These are phyloP conservation scores for Cichorium intybus DNA, from an alignment of 140 eudicot species.

Conservation along the genomic window DNA sequence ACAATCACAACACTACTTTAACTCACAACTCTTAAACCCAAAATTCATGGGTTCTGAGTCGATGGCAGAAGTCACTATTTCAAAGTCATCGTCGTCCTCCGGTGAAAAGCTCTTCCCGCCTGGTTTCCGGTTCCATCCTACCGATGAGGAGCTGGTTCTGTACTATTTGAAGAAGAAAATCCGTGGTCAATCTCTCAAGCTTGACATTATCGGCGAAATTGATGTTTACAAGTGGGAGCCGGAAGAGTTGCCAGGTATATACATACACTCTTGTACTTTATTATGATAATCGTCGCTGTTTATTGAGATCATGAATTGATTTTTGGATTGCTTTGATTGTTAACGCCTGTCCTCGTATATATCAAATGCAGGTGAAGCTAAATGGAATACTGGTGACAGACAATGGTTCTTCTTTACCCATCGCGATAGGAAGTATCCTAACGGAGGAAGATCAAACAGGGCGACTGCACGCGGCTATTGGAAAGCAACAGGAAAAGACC, in stretches of 20 bases:
- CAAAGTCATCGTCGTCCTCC: constrained; percentile 22
- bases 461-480: constrained; percentile 72
- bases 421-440: constrained; percentile 65
- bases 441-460: constrained; percentile 68
- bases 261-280: background rate
- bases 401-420: constrained; percentile 85
- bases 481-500: constrained; percentile 92
- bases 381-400: constrained; percentile 75
- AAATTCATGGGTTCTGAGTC: constrained; percentile 3
- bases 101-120: constrained; percentile 49
- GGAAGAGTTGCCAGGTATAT: constrained; percentile 70
- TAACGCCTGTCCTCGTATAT: too few species aligned
- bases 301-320: background rate
- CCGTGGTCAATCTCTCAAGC: constrained; percentile 46
- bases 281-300: background rate
- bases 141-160: constrained; percentile 74
- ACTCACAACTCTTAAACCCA: background rate
- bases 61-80: constrained; percentile 10
- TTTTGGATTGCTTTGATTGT: background rate
- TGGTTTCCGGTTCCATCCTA: constrained; percentile 79
- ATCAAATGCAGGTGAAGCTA: constrained; percentile 47
- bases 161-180: constrained; percentile 69
- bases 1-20: constrained; percentile 2
- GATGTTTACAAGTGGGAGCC: constrained; percentile 84
- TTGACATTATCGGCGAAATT: constrained; percentile 52